These are phyloP conservation scores for Salix koriyanagi DNA, from an alignment of 345 rosid species.

Conservation along the genomic window DNA sequence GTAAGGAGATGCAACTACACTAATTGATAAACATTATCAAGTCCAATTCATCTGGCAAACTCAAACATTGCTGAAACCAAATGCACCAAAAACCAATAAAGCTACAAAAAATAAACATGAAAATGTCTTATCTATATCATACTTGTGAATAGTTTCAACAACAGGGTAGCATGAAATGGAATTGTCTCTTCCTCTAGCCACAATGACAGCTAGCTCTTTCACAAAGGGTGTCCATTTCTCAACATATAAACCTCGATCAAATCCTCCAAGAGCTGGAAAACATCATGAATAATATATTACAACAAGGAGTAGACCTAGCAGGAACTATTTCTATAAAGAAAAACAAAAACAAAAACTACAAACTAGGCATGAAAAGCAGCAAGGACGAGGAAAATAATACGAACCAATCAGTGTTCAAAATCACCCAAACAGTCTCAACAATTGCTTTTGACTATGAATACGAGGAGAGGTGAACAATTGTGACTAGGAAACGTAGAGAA, in stretches of 20 bases:
- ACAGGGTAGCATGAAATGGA: conserved; percentile 83
- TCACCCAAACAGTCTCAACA: background rate
- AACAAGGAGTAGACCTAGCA: background rate
- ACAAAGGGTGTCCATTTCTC: conserved; percentile 95
- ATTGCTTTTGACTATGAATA: background rate
- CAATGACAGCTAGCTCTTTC: conserved; percentile 94
- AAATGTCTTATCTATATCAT: conserved; percentile 9
- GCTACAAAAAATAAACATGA: background rate
- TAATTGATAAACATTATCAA: background rate
- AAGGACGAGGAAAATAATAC: background rate
- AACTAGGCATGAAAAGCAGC: background rate
- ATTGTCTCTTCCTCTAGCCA: conserved; percentile 84
- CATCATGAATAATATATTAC: background rate
- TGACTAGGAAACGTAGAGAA: background rate
- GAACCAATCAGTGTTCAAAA: background rate
- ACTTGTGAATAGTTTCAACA: conserved; percentile 96
- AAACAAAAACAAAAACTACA: background rate
- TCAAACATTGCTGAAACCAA: background rate
- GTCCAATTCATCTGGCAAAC: background rate
- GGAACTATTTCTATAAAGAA: background rate
- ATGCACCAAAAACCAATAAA: background rate
- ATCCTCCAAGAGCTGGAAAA: conserved; percentile 80
- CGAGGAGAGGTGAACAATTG: background rate
- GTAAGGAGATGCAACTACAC: background rate
- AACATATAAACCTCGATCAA: conserved; percentile 65